These are phyloP conservation scores for Tetrahymena borealis DNA, from an alignment of 73 alveolate genomes.

Conservation along the genomic window DNA sequence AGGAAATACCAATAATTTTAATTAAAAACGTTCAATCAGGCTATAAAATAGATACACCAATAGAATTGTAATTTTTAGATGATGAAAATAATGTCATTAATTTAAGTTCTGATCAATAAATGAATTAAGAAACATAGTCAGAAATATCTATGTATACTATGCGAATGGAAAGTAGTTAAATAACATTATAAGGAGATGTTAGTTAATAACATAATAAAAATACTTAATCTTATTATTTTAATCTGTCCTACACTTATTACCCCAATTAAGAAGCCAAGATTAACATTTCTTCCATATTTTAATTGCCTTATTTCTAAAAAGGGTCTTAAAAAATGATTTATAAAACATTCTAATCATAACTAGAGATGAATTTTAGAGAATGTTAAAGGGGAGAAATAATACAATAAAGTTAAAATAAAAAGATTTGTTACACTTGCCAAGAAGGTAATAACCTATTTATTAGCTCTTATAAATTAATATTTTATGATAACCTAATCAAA, in stretches of 20 bases:
- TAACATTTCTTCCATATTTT: not conserved
- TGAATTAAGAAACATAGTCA: not conserved
- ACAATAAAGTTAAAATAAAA: not conserved
- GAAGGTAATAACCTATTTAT: no score
- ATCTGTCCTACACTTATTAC: not conserved
- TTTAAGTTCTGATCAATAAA: not conserved
- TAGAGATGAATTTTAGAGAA: not conserved
- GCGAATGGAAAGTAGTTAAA: not conserved
- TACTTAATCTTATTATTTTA: not conserved
- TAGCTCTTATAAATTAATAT: no score
- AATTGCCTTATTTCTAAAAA: not conserved
- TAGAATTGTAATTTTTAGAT: not conserved
- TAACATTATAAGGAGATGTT: not conserved
- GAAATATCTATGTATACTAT: not conserved
- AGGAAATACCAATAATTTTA: not conserved
- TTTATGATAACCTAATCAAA: no score
- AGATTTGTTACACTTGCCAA: not conserved
- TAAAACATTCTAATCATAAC: not conserved
- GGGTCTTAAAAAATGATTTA: not conserved
- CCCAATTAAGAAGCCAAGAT: not conserved
- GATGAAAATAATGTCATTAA: not conserved
- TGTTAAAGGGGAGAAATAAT: not conserved
- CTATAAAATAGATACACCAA: not conserved
- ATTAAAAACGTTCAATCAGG: not conserved
- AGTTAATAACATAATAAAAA: not conserved